Conservation (phyloP, 345 rosid species). For the Eucalyptus marginata region DNA sequence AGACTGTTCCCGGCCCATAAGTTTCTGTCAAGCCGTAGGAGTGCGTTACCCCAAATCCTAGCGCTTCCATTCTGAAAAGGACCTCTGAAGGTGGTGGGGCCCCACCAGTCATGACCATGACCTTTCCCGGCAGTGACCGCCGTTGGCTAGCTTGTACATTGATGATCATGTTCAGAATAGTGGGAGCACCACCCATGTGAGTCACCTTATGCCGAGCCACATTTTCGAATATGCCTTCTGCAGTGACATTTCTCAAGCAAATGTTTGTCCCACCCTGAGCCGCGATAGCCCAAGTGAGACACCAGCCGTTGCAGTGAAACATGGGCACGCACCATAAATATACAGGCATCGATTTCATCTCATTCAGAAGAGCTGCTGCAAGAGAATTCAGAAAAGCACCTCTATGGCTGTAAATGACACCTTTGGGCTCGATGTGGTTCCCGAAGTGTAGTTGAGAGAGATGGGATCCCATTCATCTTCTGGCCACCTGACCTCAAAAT, state of each 20-base stretch:
- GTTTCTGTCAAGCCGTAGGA: slow-evolving; percentile 73
- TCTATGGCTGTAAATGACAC: slow-evolving; percentile 51
- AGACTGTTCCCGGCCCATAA: slow-evolving; percentile 62
- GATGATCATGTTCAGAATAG: slow-evolving; percentile 49
- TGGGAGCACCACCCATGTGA: slow-evolving; percentile 44
- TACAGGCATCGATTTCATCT: slow-evolving; percentile 33
- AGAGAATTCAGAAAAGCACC: slow-evolving; percentile 57
- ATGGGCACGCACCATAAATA: slow-evolving; percentile 57
- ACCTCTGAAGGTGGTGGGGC: slow-evolving; percentile 65
- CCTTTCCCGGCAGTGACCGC: slow-evolving; percentile 35
- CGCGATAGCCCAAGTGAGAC: slow-evolving; percentile 48
- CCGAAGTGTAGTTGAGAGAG: slow-evolving; percentile 48
- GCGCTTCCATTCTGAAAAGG: slow-evolving; percentile 43
- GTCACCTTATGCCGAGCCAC: slow-evolving; percentile 28
- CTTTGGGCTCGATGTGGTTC: slow-evolving; percentile 57
- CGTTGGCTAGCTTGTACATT: slow-evolving; percentile 27
- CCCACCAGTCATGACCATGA: slow-evolving; percentile 47
- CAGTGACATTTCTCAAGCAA: slow-evolving; percentile 30
- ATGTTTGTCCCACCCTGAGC: slow-evolving; percentile 56
- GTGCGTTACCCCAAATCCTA: slow-evolving; percentile 52
- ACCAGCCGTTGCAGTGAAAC: slow-evolving; percentile 75
- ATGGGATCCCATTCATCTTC: slow-evolving; percentile 46
- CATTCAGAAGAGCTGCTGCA: slow-evolving; percentile 26
- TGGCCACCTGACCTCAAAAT: slow-evolving; percentile 31
- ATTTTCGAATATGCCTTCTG: slow-evolving; percentile 21